phyloP scores from a whole-genome alignment of 176 grass and related monocot genomes.

The Carex parvula region DNA sequence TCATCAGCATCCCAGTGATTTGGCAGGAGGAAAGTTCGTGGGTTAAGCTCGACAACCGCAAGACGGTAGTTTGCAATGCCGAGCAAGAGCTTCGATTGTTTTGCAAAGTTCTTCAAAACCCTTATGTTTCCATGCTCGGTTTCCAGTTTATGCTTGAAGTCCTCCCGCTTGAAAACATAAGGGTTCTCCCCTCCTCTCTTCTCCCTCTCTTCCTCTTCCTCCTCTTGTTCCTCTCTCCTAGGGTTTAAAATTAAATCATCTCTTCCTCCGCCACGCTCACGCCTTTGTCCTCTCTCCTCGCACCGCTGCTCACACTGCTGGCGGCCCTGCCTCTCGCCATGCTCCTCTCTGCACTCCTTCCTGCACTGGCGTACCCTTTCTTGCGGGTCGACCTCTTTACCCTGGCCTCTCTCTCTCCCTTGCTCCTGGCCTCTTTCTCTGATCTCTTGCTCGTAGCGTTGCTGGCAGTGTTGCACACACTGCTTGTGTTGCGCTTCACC shows the following conservation, averaged over 20 bases:
- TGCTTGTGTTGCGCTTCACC: background rate
- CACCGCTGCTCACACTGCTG: slow-evolving; percentile 20
- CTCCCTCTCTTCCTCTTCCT: background rate
- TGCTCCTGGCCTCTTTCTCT: background rate
- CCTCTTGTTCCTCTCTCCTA: background rate
- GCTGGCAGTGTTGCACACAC: slow-evolving; percentile 20
- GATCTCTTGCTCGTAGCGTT: background rate
- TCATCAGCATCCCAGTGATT: slow-evolving; percentile 51
- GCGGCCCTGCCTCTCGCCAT: background rate
- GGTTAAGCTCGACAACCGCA: slow-evolving; percentile 45
- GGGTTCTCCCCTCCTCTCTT: slow-evolving; percentile 21
- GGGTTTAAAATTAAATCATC: slow-evolving; percentile 7
- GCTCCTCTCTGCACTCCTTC: slow-evolving; percentile 5
- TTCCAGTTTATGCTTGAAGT: slow-evolving; percentile 29
- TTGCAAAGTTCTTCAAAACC: slow-evolving; percentile 44
- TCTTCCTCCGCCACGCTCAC: background rate
- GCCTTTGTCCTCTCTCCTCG: slow-evolving; percentile 1
- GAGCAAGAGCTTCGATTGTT: slow-evolving; percentile 47
- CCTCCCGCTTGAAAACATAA: slow-evolving; percentile 51
- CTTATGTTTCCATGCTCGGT: slow-evolving; percentile 49
- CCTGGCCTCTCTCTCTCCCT: background rate
- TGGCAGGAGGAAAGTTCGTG: slow-evolving; percentile 56
- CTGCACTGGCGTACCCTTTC: slow-evolving; percentile 7
- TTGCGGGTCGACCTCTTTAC: background rate
- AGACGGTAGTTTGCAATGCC: slow-evolving; percentile 72